phyloP scores from a whole-genome alignment of 148 eudicot species.

The Chenopodium suecicum region DNA sequence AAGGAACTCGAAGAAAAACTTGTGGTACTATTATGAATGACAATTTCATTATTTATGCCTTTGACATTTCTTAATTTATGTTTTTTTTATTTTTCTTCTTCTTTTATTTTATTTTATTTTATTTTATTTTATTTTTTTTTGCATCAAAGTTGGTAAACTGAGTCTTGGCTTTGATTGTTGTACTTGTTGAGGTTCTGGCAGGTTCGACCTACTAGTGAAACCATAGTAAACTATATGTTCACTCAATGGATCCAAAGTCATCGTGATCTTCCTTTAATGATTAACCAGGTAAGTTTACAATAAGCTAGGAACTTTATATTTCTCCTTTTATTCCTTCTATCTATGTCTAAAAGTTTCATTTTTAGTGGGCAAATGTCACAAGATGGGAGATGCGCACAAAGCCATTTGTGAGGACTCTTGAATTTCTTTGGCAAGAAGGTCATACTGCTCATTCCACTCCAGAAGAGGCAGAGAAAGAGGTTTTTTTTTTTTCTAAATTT shows the following conservation, averaged over 20 bases:
- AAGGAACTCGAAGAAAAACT: slow-evolving; percentile 99
- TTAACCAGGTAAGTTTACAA: slow-evolving; percentile 68
- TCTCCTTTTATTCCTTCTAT: not conserved
- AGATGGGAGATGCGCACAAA: slow-evolving; percentile 99
- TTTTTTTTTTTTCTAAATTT: slow-evolving; percentile 15
- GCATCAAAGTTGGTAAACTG: slow-evolving; percentile 33
- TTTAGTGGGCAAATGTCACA: slow-evolving; percentile 97
- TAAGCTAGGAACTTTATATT: slow-evolving; percentile 10
- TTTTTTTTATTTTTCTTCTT: not conserved
- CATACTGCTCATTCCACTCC: slow-evolving; percentile 97
- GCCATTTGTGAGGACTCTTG: slow-evolving; percentile 96
- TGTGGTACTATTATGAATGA: slow-evolving; percentile 59
- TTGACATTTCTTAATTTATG: not conserved
- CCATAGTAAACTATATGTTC: slow-evolving; percentile 98
- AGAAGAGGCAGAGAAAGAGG: slow-evolving; percentile 98
- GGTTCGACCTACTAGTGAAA: slow-evolving; percentile 99
- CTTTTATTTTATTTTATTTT: not conserved
- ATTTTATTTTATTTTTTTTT: not conserved
- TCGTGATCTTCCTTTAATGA: slow-evolving; percentile 97
- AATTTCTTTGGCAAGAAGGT: slow-evolving; percentile 99
- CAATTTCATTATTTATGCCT: slow-evolving; percentile 7
- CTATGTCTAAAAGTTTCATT: slow-evolving; percentile 10
- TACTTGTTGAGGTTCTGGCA: slow-evolving; percentile 97
- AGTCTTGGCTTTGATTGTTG: slow-evolving; percentile 80
- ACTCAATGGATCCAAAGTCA: slow-evolving; percentile 99